Percentiles rank a stretch among this genome's conserved stretches.
These are phyloP conservation scores for Kwoniella botswanensis DNA, from an alignment of 768 basidiomycete genomes.

Conservation along the genomic window DNA sequence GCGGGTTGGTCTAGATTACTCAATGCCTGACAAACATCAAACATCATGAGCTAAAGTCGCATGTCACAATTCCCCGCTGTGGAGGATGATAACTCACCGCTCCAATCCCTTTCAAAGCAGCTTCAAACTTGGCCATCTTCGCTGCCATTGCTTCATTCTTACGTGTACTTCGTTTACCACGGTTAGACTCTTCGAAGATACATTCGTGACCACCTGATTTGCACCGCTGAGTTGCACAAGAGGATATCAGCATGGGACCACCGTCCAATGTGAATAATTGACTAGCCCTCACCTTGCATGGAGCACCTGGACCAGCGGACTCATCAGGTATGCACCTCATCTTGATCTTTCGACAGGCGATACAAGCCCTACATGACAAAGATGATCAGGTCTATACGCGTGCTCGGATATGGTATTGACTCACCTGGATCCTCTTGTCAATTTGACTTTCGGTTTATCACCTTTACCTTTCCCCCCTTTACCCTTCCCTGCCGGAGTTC, in stretches of 20 bases:
- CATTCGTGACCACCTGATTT: slow-evolving; percentile 69
- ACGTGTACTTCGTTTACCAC: slow-evolving; percentile 76
- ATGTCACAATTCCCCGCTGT: slow-evolving; percentile 3
- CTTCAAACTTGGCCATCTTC: slow-evolving; percentile 45
- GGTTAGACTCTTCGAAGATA: slow-evolving; percentile 94
- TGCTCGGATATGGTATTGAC: not conserved
- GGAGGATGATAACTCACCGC: slow-evolving; percentile 46
- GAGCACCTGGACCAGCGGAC: slow-evolving; percentile 40
- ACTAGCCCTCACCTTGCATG: slow-evolving; percentile 43
- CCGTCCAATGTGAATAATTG: not conserved
- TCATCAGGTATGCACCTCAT: slow-evolving; percentile 58
- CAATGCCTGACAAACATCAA: slow-evolving; percentile 30
- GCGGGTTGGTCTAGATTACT: slow-evolving; percentile 48
- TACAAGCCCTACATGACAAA: slow-evolving; percentile 34
- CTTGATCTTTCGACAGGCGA: slow-evolving; percentile 55
- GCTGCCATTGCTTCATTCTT: slow-evolving; percentile 53
- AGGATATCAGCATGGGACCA: slow-evolving; percentile 15
- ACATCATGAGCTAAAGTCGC: too few relatives aligned
- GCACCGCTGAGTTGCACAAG: slow-evolving; percentile 41
- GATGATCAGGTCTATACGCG: not conserved
- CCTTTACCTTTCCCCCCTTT: slow-evolving; percentile 36
- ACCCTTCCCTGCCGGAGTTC: slow-evolving; percentile 24
- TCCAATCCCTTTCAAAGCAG: slow-evolving; percentile 47
- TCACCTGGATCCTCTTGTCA: slow-evolving; percentile 56
- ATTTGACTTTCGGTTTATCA: slow-evolving; percentile 50